phyloP scores from a whole-genome alignment of 345 rosid species.

The Turnera subulata region DNA sequence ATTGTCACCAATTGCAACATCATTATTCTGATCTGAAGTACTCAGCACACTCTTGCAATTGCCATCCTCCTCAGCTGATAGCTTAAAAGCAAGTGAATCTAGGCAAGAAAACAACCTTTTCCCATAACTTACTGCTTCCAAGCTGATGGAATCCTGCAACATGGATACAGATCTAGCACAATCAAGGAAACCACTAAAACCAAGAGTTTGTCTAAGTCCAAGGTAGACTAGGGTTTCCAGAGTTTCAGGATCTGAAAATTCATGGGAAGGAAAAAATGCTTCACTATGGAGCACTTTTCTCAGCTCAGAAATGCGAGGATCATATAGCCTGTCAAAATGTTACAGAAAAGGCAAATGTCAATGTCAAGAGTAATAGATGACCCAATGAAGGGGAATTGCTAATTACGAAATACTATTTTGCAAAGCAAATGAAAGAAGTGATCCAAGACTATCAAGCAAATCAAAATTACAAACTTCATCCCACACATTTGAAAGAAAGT shows the following conservation, averaged over 20 bases:
- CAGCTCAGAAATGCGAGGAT: constrained; percentile 77
- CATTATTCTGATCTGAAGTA: constrained; percentile 15
- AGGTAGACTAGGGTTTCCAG: constrained; percentile 65
- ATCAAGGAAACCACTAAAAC: constrained; percentile 66
- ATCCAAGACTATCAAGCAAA: neutral
- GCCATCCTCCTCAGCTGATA: constrained; percentile 37
- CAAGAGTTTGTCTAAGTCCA: constrained; percentile 69
- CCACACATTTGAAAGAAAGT: too few species aligned
- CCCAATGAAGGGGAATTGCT: neutral
- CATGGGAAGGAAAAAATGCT: constrained; percentile 73
- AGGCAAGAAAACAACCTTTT: constrained; percentile 51
- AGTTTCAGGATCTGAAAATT: constrained; percentile 63
- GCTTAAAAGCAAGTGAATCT: constrained; percentile 56
- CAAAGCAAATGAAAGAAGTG: too few species aligned
- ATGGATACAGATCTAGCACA: constrained; percentile 73
- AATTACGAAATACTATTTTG: too few species aligned
- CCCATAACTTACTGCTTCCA: constrained; percentile 52
- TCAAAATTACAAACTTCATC: neutral
- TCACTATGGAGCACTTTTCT: constrained; percentile 58
- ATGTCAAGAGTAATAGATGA: neutral
- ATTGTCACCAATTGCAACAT: constrained; percentile 20
- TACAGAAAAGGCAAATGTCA: constrained; percentile 10
- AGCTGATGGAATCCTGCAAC: constrained; percentile 52
- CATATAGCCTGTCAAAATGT: constrained; percentile 74
- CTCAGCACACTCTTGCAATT: constrained; percentile 29